A percentile compares a stretch with the other conserved stretches of the same genome.
These are phyloP conservation scores for Nitzschia palea DNA, from an alignment of 108 stramenopile species.

Conservation along the genomic window DNA sequence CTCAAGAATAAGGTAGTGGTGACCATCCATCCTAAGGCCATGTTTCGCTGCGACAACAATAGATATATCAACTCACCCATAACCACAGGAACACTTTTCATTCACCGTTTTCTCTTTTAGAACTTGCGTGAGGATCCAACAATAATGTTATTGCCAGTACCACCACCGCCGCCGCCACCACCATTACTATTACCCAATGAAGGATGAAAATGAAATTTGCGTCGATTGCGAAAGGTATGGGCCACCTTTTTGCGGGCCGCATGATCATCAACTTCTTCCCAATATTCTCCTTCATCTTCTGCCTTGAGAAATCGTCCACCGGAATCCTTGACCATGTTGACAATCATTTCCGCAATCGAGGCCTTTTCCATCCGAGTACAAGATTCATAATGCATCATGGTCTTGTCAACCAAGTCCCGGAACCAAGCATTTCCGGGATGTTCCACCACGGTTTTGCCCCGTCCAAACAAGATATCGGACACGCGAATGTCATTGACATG, in stretches of 20 bases:
- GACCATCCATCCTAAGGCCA: too few relatives aligned
- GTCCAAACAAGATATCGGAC: conserved; percentile 18
- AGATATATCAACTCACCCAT: too few relatives aligned
- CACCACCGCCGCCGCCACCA: too few relatives aligned
- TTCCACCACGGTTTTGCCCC: conserved; percentile 15
- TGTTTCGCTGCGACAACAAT: too few relatives aligned
- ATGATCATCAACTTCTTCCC: conserved; percentile 23
- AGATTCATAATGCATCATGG: not conserved
- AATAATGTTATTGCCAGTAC: too few relatives aligned
- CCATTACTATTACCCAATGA: too few relatives aligned
- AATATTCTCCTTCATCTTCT: conserved; percentile 15
- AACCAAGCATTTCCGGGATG: conserved; percentile 28
- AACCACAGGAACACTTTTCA: too few relatives aligned
- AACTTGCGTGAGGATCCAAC: too few relatives aligned
- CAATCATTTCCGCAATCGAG: conserved; percentile 22
- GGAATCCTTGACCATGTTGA: conserved; percentile 15
- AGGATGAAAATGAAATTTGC: conserved; percentile 22
- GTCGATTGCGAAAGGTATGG: conserved; percentile 21
- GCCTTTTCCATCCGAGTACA: conserved; percentile 20
- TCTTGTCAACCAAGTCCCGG: conserved; percentile 16
- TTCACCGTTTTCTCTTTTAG: too few relatives aligned
- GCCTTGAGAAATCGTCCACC: conserved; percentile 36
- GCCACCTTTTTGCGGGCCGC: conserved; percentile 22
- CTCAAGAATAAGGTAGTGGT: too few relatives aligned
- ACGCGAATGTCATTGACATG: not conserved